phyloP scores from a whole-genome alignment of 148 eudicot genomes.

The Fagopyrum esculentum region DNA sequence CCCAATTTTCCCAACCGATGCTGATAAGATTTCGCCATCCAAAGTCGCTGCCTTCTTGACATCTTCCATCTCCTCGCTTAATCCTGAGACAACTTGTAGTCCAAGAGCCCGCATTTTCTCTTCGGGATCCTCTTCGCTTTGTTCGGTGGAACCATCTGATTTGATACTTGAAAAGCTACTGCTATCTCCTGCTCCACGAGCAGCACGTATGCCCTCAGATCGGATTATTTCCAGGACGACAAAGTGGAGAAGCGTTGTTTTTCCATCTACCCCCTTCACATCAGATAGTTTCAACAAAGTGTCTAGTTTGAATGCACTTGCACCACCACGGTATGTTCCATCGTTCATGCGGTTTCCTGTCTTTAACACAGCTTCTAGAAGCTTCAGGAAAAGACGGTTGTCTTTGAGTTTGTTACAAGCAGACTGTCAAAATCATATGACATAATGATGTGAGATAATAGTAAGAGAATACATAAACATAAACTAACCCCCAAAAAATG shows the following conservation, averaged over 20 bases:
- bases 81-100: slow-evolving; percentile 38
- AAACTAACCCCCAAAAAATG: background rate
- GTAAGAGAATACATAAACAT: background rate
- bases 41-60: slow-evolving; percentile 42
- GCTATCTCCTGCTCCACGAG: slow-evolving; percentile 41
- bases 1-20: slow-evolving; percentile 34
- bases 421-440: slow-evolving; percentile 29
- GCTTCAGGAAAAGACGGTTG: slow-evolving; percentile 70
- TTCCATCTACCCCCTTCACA: slow-evolving; percentile 71
- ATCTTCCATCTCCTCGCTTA: slow-evolving; percentile 34
- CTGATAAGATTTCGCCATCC: slow-evolving; percentile 34
- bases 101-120: slow-evolving; percentile 37
- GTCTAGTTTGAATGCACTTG: slow-evolving; percentile 74
- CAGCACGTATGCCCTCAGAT: slow-evolving; percentile 72
- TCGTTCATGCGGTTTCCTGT: slow-evolving; percentile 80
- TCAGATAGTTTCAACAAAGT: slow-evolving; percentile 70
- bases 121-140: slow-evolving; percentile 37
- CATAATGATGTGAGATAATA: background rate
- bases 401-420: slow-evolving; percentile 64
- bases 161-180: slow-evolving; percentile 31
- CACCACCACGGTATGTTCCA: slow-evolving; percentile 76
- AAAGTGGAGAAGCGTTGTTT: slow-evolving; percentile 72
- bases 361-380: slow-evolving; percentile 78
- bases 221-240: slow-evolving; percentile 75
- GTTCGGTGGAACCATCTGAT: slow-evolving; percentile 39